phyloP scores from a whole-genome alignment of 2,329 filamentous ascomycete species.

The Arachnomyces sp. region DNA sequence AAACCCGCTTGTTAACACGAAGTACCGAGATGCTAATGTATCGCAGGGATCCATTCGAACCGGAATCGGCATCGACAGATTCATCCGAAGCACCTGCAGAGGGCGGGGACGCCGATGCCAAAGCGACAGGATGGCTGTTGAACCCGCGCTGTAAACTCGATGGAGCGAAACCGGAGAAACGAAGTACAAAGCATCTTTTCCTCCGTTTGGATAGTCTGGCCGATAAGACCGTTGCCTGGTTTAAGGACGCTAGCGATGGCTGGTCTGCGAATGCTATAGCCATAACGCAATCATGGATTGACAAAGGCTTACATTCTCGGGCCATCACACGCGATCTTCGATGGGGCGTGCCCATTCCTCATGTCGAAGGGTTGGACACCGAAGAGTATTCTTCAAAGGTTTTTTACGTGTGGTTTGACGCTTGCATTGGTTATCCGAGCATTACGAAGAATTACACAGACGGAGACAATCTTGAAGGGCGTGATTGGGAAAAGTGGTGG shows the following conservation, averaged over 20 bases:
- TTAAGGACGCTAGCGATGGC: conserved; percentile 56
- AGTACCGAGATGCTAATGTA: too few species aligned
- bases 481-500: conserved; percentile 90
- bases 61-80: conserved; percentile 9
- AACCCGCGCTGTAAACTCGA: conserved; percentile 89
- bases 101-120: conserved; percentile 10
- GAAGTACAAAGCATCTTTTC: conserved; percentile 83
- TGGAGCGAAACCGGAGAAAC: conserved; percentile 66
- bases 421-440: conserved; percentile 89
- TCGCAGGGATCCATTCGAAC: conserved; percentile 64
- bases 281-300: conserved; percentile 39
- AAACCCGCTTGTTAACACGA: too few species aligned
- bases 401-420: conserved; percentile 90
- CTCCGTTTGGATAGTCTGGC: conserved; percentile 77
- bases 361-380: conserved; percentile 20
- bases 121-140: conserved; percentile 43
- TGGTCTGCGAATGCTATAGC: conserved; percentile 36
- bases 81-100: conserved; percentile 3
- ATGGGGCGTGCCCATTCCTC: conserved; percentile 65
- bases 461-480: conserved; percentile 11
- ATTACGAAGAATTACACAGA: conserved; percentile 86
- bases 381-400: conserved; percentile 67
- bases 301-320: conserved; percentile 75
- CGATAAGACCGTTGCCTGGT: conserved; percentile 68
- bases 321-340: conserved; percentile 89